phyloP scores from a whole-genome alignment of 2,329 filamentous ascomycete genomes.

The Alternaria triticimaculans region DNA sequence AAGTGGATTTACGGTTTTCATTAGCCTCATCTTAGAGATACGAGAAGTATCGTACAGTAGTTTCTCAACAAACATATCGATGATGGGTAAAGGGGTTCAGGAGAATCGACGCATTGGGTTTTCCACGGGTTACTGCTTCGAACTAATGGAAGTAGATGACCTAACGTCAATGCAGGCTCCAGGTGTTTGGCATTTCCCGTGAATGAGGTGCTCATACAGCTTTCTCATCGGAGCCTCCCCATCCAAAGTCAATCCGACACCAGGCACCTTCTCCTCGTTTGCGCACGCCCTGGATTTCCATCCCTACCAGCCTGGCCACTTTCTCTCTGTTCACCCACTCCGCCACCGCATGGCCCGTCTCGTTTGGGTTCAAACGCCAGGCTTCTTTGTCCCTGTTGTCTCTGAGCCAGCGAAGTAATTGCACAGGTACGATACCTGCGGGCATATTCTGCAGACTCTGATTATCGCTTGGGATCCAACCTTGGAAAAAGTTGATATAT shows the following conservation, averaged over 20 bases:
- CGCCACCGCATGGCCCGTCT: constrained; percentile 27
- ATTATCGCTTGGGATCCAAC: constrained; percentile 51
- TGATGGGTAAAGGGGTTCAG: background rate
- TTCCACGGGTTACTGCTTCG: background rate
- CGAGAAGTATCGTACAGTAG: background rate
- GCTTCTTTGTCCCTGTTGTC: constrained; percentile 34
- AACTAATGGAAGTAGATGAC: background rate
- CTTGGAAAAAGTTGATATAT: constrained; percentile 52
- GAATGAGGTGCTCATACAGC: background rate
- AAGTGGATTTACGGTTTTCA: background rate
- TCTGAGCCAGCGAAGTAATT: constrained; percentile 45
- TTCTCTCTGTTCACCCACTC: constrained; percentile 52
- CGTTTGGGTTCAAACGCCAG: constrained; percentile 27
- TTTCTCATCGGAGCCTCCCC: constrained; percentile 25
- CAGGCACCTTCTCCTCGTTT: constrained; percentile 33
- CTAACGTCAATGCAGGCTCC: no score
- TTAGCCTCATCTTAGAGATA: background rate
- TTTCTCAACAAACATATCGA: background rate
- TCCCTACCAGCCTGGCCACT: constrained; percentile 37
- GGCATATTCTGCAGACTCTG: constrained; percentile 44
- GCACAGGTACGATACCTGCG: constrained; percentile 40
- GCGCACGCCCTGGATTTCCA: constrained; percentile 40
- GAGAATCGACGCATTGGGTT: background rate
- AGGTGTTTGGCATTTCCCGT: no score
- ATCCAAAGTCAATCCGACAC: constrained; percentile 47